These are phyloP conservation scores for Hypoxylon sp. DNA, from an alignment of 2,329 filamentous ascomycete species.

Conservation along the genomic window DNA sequence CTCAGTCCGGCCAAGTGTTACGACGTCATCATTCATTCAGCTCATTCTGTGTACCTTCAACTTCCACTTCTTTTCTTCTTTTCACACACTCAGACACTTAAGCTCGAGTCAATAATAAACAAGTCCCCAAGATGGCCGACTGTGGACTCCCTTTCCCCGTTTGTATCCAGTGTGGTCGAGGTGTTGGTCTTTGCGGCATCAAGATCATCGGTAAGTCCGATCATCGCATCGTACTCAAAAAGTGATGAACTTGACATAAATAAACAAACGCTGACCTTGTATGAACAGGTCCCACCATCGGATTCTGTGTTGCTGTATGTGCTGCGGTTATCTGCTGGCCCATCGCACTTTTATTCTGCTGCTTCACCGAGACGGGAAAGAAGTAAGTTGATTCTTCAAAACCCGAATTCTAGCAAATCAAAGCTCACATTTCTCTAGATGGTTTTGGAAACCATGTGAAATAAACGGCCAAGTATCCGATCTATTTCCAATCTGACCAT, in stretches of 20 bases:
- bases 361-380: conserved; percentile 39
- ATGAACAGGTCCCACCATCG: conserved; percentile 34
- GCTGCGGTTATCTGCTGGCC: conserved; percentile 38
- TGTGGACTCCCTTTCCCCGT: conserved; percentile 37
- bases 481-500: conserved; percentile 35
- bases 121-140: conserved; percentile 26
- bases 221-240: too few relatives aligned
- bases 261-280: conserved; percentile 2
- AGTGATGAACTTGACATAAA: too few relatives aligned
- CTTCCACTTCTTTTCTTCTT: not conserved
- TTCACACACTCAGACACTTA: too few relatives aligned
- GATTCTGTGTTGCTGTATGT: conserved; percentile 36
- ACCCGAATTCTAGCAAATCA: conserved; percentile 1
- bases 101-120: not conserved
- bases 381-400: conserved; percentile 25
- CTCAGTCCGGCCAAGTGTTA: conserved; percentile 8
- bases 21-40: conserved; percentile 12
- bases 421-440: conserved; percentile 24
- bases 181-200: conserved; percentile 38
- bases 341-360: conserved; percentile 38
- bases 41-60: conserved; percentile 2
- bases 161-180: conserved; percentile 39
- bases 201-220: conserved; percentile 37
- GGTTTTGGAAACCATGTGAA: conserved; percentile 41
- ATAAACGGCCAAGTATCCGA: conserved; percentile 38